Evolutionary conservation across 805 yeast species (phyloP), one percentile per base, ranked within the genome.

Genomic region (Cyberlindnera galapagoensis): DNA sequence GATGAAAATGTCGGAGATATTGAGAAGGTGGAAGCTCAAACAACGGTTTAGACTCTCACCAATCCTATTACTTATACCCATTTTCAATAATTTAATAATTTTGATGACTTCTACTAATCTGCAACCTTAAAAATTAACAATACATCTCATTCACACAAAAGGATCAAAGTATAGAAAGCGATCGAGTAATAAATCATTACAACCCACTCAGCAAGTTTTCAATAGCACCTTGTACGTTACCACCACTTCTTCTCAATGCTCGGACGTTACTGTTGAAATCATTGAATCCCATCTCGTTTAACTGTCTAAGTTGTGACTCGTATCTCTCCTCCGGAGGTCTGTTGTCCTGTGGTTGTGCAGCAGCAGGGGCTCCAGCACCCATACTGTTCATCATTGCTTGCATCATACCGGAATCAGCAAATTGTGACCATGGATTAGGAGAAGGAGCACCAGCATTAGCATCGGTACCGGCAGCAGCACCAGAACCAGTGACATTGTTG

Each of bases 191-290:
- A 20, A 15, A 24, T 24, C 17, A 24, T 6, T 21, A 28, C 10
- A 14, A 30, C 18, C 82, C 83, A 40, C 70, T 80, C 36, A 88
- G 68, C 47, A 88, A 63, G 33, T 85, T 83, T 58, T 90, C 97
- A 31, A 90, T 68, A 9, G 98, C 98, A 28, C 97, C 97, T 62
- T 90, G 96, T 17, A 90, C 97, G 42, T 88, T 84, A 7, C 98
- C 98, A 21, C 98, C 98, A 34, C 90, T 76, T 61, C 97, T 76
- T 63, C 97, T 76, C 49, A 92, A 69, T 2, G 97, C 97, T 18
- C 76, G 78, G 16, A 92, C 87, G 52, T 92, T 92, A 46, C 84
- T 71, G 46, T 90, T 97, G 54, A 90, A 90, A 46, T 90, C 97
- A 45, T 74, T 76, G 63, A 90, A 90, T 6, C 92, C 92, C 71